Conservation (phyloP, 306 rosid genomes). For the Trichosanthes cucumerina region DNA sequence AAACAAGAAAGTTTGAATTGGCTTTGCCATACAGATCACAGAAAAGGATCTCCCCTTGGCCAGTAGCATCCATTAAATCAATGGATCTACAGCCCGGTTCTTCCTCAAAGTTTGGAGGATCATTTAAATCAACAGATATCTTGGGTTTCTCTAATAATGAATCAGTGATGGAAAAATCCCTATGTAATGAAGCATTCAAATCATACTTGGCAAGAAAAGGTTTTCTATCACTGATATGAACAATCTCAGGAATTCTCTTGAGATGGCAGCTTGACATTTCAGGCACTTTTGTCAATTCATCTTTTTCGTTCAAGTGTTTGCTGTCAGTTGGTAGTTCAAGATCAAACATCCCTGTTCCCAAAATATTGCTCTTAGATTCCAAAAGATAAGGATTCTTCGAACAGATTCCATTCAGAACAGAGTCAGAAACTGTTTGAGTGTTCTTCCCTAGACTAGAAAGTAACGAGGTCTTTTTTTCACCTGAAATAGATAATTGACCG, state of each 20-base stretch:
- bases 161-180: slow-evolving; percentile 2
- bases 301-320: slow-evolving; percentile 44
- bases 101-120: slow-evolving; percentile 24
- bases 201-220: slow-evolving; percentile 15
- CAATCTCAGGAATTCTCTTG: slow-evolving; percentile 29
- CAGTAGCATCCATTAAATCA: neutral
- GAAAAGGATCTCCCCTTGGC: neutral
- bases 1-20: neutral
- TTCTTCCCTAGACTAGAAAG: slow-evolving; percentile 30
- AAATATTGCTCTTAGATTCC: slow-evolving; percentile 35
- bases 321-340: slow-evolving; percentile 67
- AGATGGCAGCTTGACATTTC: slow-evolving; percentile 23
- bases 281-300: slow-evolving; percentile 24
- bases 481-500: slow-evolving; percentile 25
- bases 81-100: slow-evolving; percentile 5
- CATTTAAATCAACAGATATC: slow-evolving; percentile 33
- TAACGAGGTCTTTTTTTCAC: slow-evolving; percentile 18
- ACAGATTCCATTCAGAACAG: slow-evolving; percentile 18
- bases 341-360: slow-evolving; percentile 56
- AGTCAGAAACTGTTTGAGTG: slow-evolving; percentile 18
- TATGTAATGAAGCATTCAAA: slow-evolving; percentile 6
- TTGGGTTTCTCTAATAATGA: slow-evolving; percentile 14
- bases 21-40: neutral
- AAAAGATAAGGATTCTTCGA: slow-evolving; percentile 1
- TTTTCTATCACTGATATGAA: slow-evolving; percentile 14